These are phyloP conservation scores for Aspergillus uvarum DNA, from an alignment of 2,329 filamentous ascomycete species.

Conservation along the genomic window DNA sequence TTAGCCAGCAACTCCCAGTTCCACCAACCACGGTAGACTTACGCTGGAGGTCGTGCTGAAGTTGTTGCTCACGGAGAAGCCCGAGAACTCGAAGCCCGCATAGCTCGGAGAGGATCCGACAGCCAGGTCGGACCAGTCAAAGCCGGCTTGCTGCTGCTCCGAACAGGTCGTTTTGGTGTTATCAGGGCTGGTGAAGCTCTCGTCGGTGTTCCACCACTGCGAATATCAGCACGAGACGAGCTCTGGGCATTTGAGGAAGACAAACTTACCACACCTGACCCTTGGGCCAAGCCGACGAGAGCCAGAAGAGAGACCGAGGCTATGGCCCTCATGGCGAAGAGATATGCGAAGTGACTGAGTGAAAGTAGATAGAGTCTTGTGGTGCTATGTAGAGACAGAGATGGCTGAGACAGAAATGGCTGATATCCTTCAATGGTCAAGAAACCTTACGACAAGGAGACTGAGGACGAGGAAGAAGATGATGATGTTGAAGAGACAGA, in stretches of 20 bases:
- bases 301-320: conserved; percentile 30
- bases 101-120: conserved; percentile 64
- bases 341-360: neutral
- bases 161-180: conserved; percentile 78
- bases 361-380: conserved; percentile 22
- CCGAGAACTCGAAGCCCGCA: conserved; percentile 70
- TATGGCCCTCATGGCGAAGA: conserved; percentile 28
- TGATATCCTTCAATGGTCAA: neutral
- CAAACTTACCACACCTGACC: conserved; percentile 45
- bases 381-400: neutral
- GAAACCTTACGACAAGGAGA: neutral
- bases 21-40: conserved; percentile 34
- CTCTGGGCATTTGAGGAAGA: neutral
- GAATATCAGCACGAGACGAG: conserved; percentile 6
- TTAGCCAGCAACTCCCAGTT: conserved; percentile 11
- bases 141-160: conserved; percentile 66
- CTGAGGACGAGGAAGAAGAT: neutral
- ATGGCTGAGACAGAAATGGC: neutral
- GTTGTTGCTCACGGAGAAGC: conserved; percentile 67
- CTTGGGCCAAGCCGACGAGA: conserved; percentile 49
- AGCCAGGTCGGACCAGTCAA: conserved; percentile 66
- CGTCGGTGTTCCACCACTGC: conserved; percentile 51
- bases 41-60: conserved; percentile 44
- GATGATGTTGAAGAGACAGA: conserved; percentile 11
- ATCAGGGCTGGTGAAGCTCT: conserved; percentile 64